Percentiles rank a stretch among this genome's conserved stretches.
These are phyloP conservation scores for Diospyros kaki DNA, from an alignment of 148 eudicot genomes.

Conservation along the genomic window DNA sequence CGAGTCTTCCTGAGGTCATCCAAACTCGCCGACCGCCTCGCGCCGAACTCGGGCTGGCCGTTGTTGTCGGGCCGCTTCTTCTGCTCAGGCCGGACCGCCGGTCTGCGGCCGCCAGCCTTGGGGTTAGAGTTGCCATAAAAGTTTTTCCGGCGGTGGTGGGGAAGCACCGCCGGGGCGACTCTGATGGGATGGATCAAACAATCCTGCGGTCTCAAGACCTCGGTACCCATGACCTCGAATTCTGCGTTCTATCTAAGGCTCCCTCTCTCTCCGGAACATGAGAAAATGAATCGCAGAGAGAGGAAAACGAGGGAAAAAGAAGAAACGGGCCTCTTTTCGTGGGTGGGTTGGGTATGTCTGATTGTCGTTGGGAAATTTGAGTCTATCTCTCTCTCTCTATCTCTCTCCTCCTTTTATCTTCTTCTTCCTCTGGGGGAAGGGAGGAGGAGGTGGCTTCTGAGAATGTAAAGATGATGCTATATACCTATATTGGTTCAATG, in stretches of 20 bases:
- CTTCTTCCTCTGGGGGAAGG: neutral
- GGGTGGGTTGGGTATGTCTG: no score
- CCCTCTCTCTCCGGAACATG: neutral
- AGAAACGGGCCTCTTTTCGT: neutral
- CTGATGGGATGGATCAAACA: constrained; percentile 22
- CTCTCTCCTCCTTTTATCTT: neutral
- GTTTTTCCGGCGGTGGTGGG: constrained; percentile 18
- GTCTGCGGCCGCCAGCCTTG: constrained; percentile 6
- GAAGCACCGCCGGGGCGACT: constrained; percentile 16
- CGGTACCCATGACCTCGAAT: constrained; percentile 34
- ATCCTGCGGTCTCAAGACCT: constrained; percentile 45
- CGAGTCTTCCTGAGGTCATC: constrained; percentile 19
- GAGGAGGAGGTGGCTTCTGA: neutral
- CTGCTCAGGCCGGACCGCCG: constrained; percentile 7
- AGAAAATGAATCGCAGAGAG: neutral
- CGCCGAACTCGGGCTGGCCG: neutral
- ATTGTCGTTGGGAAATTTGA: neutral
- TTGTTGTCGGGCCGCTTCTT: constrained; percentile 9
- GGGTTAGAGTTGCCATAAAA: neutral
- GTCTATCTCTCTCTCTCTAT: neutral
- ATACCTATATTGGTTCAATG: no score
- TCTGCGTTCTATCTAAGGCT: neutral
- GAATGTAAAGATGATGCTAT: no score
- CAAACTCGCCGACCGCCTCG: constrained; percentile 24
- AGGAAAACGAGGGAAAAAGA: neutral